phyloP scores from a whole-genome alignment of 169 alveolate species.

The Perkinsus marinus region DNA sequence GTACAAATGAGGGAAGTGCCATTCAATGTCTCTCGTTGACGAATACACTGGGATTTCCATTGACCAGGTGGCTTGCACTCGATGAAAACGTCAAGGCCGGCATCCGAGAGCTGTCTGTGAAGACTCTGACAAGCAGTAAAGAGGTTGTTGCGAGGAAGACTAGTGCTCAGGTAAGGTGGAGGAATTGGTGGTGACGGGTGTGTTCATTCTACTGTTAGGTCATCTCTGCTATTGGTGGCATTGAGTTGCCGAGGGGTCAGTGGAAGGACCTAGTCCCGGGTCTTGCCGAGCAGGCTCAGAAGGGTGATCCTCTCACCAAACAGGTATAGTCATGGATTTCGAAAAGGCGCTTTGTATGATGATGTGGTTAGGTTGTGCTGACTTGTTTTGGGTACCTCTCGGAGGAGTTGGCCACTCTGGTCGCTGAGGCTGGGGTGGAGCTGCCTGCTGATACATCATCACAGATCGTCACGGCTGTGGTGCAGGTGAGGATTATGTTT shows the following conservation, averaged over 20 bases:
- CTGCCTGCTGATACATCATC: background rate
- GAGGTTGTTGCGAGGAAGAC: background rate
- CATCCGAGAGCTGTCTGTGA: background rate
- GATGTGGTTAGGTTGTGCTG: background rate
- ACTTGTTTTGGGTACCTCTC: background rate
- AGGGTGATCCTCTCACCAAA: background rate
- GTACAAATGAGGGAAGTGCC: background rate
- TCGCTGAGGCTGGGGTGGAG: background rate
- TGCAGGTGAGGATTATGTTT: too few species aligned
- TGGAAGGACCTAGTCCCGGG: background rate
- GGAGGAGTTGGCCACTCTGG: background rate
- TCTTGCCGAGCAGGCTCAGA: background rate
- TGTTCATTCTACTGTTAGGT: background rate
- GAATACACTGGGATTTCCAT: too few species aligned
- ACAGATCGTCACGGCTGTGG: background rate
- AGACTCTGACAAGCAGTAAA: background rate
- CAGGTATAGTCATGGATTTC: background rate
- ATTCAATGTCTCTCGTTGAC: too few species aligned
- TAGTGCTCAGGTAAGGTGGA: background rate
- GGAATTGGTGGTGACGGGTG: background rate
- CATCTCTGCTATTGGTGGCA: background rate
- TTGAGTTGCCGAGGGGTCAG: background rate
- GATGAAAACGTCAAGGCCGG: background rate
- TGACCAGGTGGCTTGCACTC: background rate
- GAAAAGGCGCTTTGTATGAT: background rate